These are phyloP conservation scores for Meira nashicola DNA, from an alignment of 1,284 basidiomycete genomes.

Conservation along the genomic window DNA sequence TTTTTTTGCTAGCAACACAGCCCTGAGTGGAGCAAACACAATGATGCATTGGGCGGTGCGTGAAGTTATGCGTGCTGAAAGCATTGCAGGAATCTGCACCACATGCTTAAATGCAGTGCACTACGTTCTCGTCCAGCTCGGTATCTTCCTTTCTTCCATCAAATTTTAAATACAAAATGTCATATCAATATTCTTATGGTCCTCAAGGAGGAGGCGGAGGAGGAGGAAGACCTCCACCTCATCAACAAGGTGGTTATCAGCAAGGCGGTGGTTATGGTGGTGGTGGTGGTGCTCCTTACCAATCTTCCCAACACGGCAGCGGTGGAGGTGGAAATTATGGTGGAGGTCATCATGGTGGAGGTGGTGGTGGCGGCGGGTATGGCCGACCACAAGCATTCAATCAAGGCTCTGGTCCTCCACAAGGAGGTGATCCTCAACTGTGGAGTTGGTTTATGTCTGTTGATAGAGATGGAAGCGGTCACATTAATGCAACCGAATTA, in stretches of 20 bases:
- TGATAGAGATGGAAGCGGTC: conserved; percentile 34
- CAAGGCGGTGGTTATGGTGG: conserved; percentile 10
- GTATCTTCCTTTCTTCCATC: no score
- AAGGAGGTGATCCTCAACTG: conserved; percentile 42
- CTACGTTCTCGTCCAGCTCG: no score
- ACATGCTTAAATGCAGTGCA: no score
- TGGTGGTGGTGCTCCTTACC: conserved; percentile 8
- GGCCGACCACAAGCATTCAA: conserved; percentile 29
- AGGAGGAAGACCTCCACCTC: conserved; percentile 7
- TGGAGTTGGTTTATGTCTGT: conserved; percentile 46
- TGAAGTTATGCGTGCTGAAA: no score
- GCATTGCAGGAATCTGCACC: no score
- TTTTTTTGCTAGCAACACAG: no score
- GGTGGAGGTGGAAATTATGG: conserved; percentile 17
- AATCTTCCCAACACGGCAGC: conserved; percentile 9
- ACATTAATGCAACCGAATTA: conserved; percentile 37
- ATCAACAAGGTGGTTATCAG: conserved; percentile 15
- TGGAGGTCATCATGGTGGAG: conserved; percentile 18
- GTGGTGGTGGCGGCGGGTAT: conserved; percentile 10
- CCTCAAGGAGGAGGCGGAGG: conserved; percentile 20
- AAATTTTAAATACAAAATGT: conserved; percentile 21
- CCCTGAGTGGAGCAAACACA: no score
- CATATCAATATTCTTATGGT: conserved; percentile 33
- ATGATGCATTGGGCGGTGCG: no score
- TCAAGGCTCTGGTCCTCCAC: conserved; percentile 30